These are phyloP conservation scores for Odontarrhena argentea DNA, from an alignment of 345 rosid species.

Conservation along the genomic window DNA sequence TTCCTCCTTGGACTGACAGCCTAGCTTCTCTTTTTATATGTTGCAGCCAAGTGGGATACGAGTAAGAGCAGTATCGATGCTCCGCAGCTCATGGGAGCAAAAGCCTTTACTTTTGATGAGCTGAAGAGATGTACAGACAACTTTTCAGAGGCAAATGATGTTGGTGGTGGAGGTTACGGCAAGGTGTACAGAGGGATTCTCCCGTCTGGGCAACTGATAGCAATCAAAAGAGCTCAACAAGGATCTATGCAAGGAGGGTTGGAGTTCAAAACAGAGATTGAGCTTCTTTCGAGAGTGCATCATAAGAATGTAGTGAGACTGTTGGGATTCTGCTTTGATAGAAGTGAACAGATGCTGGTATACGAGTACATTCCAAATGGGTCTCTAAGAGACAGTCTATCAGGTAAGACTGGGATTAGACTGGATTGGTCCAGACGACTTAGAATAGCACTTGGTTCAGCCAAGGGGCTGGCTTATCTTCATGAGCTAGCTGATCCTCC, in stretches of 20 bases:
- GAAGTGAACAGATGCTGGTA: constrained; percentile 72
- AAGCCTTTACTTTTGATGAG: constrained; percentile 73
- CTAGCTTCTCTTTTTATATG: constrained; percentile 9
- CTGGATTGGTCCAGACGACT: constrained; percentile 85
- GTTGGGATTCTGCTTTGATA: constrained; percentile 72
- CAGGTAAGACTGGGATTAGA: constrained; percentile 79
- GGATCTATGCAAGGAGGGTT: constrained; percentile 83
- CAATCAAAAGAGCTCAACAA: constrained; percentile 79
- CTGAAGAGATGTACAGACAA: constrained; percentile 64
- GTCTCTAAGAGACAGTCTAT: constrained; percentile 58
- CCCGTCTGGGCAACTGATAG: constrained; percentile 57
- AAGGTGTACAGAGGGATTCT: constrained; percentile 81
- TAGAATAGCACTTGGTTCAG: constrained; percentile 74
- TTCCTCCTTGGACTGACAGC: not conserved
- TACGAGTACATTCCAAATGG: constrained; percentile 79
- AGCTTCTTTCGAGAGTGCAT: constrained; percentile 86
- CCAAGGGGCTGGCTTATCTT: constrained; percentile 80
- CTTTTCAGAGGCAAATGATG: constrained; percentile 66
- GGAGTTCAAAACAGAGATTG: constrained; percentile 88
- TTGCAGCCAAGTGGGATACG: constrained; percentile 68
- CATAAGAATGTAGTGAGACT: constrained; percentile 79
- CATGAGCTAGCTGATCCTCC: constrained; percentile 97
- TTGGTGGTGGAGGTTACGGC: constrained; percentile 94
- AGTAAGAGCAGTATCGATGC: constrained; percentile 56
- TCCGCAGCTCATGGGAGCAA: constrained; percentile 82